Evolutionary conservation across 1,139 yeast genomes (phyloP).

Genomic region (Scheffersomyces insectosa): DNA sequence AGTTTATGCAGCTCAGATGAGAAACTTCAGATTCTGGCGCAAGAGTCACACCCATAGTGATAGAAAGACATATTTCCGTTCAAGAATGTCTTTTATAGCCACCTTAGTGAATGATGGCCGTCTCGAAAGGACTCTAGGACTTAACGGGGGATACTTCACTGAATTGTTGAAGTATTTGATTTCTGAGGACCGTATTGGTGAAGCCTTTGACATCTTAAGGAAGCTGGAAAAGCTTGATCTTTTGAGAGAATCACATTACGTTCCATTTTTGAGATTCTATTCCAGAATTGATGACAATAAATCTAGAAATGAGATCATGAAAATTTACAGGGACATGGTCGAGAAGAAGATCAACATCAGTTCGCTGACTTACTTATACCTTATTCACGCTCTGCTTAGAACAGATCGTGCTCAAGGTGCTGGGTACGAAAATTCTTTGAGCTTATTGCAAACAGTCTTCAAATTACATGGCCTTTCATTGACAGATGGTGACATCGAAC

Average conservation of each 20-base stretch:
- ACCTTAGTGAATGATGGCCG: background rate
- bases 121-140: background rate
- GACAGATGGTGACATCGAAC: constrained; percentile 5
- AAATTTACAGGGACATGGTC: constrained; percentile 43
- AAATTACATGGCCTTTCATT: constrained; percentile 32
- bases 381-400: constrained; percentile 42
- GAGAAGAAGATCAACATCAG: constrained; percentile 29
- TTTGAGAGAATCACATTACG: constrained; percentile 25
- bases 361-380: constrained; percentile 38
- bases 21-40: constrained; percentile 34
- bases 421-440: constrained; percentile 22
- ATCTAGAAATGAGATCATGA: constrained; percentile 29
- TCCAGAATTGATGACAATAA: constrained; percentile 24
- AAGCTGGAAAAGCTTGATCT: constrained; percentile 14
- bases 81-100: background rate
- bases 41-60: constrained; percentile 3
- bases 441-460: constrained; percentile 33
- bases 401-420: background rate
- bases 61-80: background rate
- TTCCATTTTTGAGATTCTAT: constrained; percentile 31
- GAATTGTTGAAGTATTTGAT: constrained; percentile 29
- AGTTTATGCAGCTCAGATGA: constrained; percentile 31
- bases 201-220: constrained; percentile 19
- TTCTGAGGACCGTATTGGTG: constrained; percentile 12
- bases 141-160: constrained; percentile 17